Conservation (phyloP, 139 green algal genomes). For the Chlamydomonas applanata region DNA sequence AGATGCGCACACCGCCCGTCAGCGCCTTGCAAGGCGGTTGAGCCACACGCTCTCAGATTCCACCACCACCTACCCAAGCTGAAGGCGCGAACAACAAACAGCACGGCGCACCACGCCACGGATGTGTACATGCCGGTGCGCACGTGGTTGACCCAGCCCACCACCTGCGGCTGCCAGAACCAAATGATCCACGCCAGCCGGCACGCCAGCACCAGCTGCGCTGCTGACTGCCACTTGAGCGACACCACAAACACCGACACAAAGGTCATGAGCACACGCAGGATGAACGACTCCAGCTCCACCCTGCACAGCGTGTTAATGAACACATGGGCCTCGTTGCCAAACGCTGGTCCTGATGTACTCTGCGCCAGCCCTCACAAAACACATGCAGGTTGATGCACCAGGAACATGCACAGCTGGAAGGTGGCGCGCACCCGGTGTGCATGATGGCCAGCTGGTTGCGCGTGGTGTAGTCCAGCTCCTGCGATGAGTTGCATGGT, state of each 20-base stretch:
- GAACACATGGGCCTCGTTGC: too few species aligned
- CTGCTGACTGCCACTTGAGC: background rate
- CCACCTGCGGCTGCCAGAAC: constrained; percentile 10
- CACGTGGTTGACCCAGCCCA: constrained; percentile 12
- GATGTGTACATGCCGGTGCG: constrained; percentile 1
- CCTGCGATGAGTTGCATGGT: too few species aligned
- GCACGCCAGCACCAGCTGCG: background rate
- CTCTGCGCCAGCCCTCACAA: too few species aligned
- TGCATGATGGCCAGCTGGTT: constrained; percentile 13
- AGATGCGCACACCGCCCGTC: too few species aligned
- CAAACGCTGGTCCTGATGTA: too few species aligned
- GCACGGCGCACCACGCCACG: background rate
- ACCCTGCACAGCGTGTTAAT: background rate
- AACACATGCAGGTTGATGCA: too few species aligned
- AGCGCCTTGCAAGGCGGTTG: too few species aligned
- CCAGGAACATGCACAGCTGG: too few species aligned
- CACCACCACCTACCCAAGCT: background rate
- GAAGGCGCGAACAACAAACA: constrained; percentile 1
- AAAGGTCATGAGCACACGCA: constrained; percentile 3
- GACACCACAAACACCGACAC: background rate
- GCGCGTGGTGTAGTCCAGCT: background rate
- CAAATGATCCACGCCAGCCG: background rate
- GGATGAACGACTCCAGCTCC: background rate
- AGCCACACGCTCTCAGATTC: too few species aligned
- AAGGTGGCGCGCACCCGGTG: constrained; percentile 7